A percentile compares a stretch with the other conserved stretches of the same genome.
These are phyloP conservation scores for Xerocomellus dryophilus DNA, from an alignment of 768 basidiomycete species.

Conservation along the genomic window DNA sequence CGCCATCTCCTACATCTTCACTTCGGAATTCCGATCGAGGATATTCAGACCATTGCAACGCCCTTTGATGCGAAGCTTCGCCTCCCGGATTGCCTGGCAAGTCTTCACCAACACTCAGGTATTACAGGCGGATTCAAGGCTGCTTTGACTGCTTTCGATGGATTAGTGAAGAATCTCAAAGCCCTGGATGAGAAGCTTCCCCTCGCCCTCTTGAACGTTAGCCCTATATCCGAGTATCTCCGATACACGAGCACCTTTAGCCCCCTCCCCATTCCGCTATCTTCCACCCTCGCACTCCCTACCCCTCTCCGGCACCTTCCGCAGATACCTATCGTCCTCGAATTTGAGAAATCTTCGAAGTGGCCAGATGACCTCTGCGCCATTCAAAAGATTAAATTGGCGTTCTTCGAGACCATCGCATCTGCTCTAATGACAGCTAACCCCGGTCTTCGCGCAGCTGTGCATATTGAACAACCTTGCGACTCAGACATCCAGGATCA, in stretches of 20 bases:
- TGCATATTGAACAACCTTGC: constrained; percentile 55
- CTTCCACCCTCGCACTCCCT: constrained; percentile 51
- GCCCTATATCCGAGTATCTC: constrained; percentile 67
- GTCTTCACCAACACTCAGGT: constrained; percentile 34
- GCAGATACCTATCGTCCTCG: constrained; percentile 70
- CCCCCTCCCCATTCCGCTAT: constrained; percentile 67
- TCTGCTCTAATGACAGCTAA: constrained; percentile 53
- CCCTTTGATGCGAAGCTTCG: constrained; percentile 57
- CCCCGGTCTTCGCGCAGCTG: constrained; percentile 50
- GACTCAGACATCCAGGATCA: constrained; percentile 64
- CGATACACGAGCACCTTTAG: constrained; percentile 82
- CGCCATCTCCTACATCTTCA: constrained; percentile 72
- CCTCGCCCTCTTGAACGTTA: constrained; percentile 71
- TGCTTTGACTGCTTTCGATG: constrained; percentile 76
- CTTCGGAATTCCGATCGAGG: constrained; percentile 58
- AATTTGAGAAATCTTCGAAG: constrained; percentile 87
- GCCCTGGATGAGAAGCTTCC: constrained; percentile 69
- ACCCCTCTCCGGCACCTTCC: constrained; percentile 62
- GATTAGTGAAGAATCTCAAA: constrained; percentile 72
- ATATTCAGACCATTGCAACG: constrained; percentile 56
- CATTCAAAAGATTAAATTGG: constrained; percentile 91
- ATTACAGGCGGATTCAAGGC: constrained; percentile 61
- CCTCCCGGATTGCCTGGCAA: constrained; percentile 54
- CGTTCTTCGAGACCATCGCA: constrained; percentile 83
- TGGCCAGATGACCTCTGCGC: constrained; percentile 96